These are phyloP conservation scores for Marasmius sp. DNA, from an alignment of 1,284 basidiomycete genomes.

Conservation along the genomic window DNA sequence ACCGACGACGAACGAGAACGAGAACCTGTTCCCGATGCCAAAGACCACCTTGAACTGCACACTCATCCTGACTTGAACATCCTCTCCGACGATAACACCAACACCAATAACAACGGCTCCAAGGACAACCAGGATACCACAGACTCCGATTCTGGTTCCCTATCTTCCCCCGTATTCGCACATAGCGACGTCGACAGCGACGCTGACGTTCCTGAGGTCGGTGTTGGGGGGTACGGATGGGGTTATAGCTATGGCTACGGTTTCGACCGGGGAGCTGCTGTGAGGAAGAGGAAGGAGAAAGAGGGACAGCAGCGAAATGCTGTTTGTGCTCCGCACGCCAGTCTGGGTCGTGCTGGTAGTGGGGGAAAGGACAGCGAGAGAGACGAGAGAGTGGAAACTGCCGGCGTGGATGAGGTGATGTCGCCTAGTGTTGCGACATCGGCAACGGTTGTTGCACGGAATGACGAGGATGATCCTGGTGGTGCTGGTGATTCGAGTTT, in stretches of 20 bases:
- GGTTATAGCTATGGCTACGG: not conserved
- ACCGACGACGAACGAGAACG: not conserved
- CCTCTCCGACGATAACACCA: not conserved
- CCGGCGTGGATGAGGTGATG: no score
- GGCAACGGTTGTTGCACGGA: not conserved
- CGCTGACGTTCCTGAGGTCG: not conserved
- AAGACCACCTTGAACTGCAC: not conserved
- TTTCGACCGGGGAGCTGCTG: not conserved
- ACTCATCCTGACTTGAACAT: not conserved
- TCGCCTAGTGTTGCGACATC: no score
- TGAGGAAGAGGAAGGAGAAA: not conserved
- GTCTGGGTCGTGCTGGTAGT: no score
- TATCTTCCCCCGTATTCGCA: conserved; percentile 33
- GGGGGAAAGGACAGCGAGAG: no score
- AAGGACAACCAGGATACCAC: conserved; percentile 2
- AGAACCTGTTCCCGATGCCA: not conserved
- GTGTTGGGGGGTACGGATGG: not conserved
- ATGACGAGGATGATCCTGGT: not conserved
- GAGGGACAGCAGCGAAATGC: not conserved
- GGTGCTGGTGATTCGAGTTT: conserved; percentile 4
- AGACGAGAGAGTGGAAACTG: no score
- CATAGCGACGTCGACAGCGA: conserved; percentile 24
- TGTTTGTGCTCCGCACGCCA: no score
- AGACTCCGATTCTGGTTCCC: conserved; percentile 13
- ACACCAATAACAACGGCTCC: conserved; percentile 7